A percentile compares a stretch with the other conserved stretches of the same genome.
Evolutionary conservation across 2,329 filamentous ascomycete genomes (phyloP).

Genomic region (Trichoderma sp.): DNA sequence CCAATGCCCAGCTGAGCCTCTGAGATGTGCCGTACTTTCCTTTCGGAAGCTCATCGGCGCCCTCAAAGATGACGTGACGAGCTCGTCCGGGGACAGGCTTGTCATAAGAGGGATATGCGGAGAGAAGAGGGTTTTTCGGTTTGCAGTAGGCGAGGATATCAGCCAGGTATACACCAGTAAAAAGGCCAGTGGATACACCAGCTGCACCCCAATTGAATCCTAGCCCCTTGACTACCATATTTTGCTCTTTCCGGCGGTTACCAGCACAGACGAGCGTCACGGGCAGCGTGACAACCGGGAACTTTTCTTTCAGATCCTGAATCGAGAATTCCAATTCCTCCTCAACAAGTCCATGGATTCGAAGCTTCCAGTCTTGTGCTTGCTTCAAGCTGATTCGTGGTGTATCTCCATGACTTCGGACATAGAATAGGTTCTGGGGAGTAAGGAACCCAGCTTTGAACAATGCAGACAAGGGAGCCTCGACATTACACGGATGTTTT

Average conservation of each 20-base stretch:
- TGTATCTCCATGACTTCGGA: conserved; percentile 85
- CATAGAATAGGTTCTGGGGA: conserved; percentile 85
- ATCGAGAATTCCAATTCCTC: conserved; percentile 72
- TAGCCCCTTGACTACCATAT: conserved; percentile 85
- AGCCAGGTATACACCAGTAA: conserved; percentile 77
- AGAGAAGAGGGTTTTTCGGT: conserved; percentile 50
- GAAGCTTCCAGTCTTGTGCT: conserved; percentile 78
- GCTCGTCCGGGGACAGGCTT: conserved; percentile 51
- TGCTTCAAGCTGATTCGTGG: conserved; percentile 69
- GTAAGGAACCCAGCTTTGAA: conserved; percentile 84
- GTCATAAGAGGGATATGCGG: background rate
- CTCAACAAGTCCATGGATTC: conserved; percentile 80
- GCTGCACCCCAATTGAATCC: conserved; percentile 94
- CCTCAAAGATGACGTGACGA: conserved; percentile 87
- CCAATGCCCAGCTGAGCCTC: conserved; percentile 46
- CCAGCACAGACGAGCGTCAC: conserved; percentile 90
- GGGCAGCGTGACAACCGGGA: conserved; percentile 80
- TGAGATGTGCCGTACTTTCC: conserved; percentile 59
- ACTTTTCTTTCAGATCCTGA: conserved; percentile 69
- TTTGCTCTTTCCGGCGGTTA: conserved; percentile 91
- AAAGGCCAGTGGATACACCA: conserved; percentile 82
- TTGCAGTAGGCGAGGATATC: conserved; percentile 69
- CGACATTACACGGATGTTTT: conserved; percentile 87
- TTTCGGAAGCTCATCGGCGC: conserved; percentile 84
- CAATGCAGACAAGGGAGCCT: conserved; percentile 76